These are phyloP conservation scores for Adenanthera pavonina DNA, from an alignment of 306 rosid genomes.

Conservation along the genomic window DNA sequence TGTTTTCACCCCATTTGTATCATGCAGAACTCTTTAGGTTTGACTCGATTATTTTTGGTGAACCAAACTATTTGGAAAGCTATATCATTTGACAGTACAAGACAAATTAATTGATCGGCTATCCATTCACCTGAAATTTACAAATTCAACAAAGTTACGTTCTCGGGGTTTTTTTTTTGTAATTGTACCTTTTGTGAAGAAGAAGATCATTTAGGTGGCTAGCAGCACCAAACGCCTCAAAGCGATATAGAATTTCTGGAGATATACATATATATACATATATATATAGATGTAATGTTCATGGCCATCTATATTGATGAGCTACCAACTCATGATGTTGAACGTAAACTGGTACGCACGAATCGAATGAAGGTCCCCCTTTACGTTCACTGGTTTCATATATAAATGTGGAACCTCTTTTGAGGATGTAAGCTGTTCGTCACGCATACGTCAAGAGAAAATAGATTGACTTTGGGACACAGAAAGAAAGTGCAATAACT, in stretches of 20 bases:
- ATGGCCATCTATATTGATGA: neutral
- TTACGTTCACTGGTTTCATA: neutral
- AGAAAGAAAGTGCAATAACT: too few relatives aligned
- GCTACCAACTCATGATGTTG: conserved; percentile 29
- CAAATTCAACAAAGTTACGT: neutral
- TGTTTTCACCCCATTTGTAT: too few relatives aligned
- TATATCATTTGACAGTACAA: neutral
- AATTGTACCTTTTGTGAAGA: neutral
- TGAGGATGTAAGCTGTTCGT: conserved; percentile 51
- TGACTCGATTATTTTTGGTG: too few relatives aligned
- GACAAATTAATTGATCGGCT: neutral
- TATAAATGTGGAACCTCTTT: neutral
- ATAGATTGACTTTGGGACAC: neutral
- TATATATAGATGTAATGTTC: neutral
- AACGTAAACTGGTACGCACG: conserved; percentile 1
- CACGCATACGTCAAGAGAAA: conserved; percentile 49
- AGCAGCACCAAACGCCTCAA: neutral
- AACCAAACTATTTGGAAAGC: neutral
- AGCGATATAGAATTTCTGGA: neutral
- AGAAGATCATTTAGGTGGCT: conserved; percentile 17
- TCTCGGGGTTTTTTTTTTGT: neutral
- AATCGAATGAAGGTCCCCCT: conserved; percentile 9
- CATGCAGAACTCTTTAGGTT: too few relatives aligned
- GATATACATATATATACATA: too few relatives aligned
- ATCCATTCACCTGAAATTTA: neutral